Evolutionary conservation across 306 rosid species (phyloP), one percentile per base, ranked within the genome.

Genomic region (Vigna unguiculata): DNA sequence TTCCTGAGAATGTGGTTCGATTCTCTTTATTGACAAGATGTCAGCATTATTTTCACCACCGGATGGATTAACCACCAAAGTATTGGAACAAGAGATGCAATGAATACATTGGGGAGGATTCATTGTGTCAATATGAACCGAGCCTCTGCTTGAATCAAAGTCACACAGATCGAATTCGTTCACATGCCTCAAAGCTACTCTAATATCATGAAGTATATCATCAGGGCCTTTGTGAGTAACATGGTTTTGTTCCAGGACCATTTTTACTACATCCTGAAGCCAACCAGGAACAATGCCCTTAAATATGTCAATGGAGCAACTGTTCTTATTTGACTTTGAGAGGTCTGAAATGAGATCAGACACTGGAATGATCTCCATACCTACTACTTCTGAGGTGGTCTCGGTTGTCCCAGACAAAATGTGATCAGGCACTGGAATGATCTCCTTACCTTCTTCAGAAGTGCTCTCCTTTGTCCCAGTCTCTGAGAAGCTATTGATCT

Each of bases 231-330:
- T 89, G 72, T 79, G 83, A 53, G 81, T 72, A 47, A 75, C 79
- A 40, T 20, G 46, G 60, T 76, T 87, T 78, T 89, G 90, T 71
- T 86, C 91, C 83, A 87, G 64, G 60, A 91, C 78, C 78, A 81
- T 65, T 81, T 87, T 84, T 78, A 84, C 80, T 13, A 87, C 75
- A 68, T 84, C 86, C 71, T 84, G 88, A 80, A 89, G 87, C 93
- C 93, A 91, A 74, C 78, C 64, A 7, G 93, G 92, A 84, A 84
- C 20, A 22, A 84, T 79, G 49, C 75, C 84, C 13, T 71, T 53
- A 1, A 48, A 69, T 71, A 67, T 52, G 40, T 78, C 34, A 54
- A 32, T 60, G 67, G 82, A 76, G 68, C 63, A 77, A 66, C 71
- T 75, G 75, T 81, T 83, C 69, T 46, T 80, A 83, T 82, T 81